phyloP scores from a whole-genome alignment of 495 filamentous ascomycete species.

The Cenococcum geophilum region DNA sequence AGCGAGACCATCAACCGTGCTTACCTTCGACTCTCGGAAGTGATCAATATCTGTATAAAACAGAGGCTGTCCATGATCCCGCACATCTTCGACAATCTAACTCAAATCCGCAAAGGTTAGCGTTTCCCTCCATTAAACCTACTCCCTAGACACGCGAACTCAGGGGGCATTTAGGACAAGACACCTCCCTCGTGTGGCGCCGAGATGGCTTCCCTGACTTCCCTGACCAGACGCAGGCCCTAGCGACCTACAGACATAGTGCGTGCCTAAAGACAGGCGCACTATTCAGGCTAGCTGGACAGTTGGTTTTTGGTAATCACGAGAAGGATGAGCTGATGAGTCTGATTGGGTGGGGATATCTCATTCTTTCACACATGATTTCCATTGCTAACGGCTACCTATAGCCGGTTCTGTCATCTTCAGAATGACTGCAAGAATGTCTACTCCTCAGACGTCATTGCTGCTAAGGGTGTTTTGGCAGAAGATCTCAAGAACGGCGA shows the following conservation, averaged over 20 bases:
- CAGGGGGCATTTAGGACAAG: no score
- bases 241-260: conserved; percentile 10
- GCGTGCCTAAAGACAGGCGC: conserved; percentile 16
- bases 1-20: conserved; percentile 36
- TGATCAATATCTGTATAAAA: conserved; percentile 23
- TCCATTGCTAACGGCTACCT: no score
- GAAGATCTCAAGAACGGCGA: conserved; percentile 38
- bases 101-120: conserved; percentile 35
- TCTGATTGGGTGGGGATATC: conserved; percentile 14
- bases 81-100: conserved; percentile 31
- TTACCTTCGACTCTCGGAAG: conserved; percentile 33
- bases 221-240: conserved; percentile 12
- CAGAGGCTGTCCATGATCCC: conserved; percentile 28
- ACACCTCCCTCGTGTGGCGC: conserved; percentile 38
- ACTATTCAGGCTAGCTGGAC: conserved; percentile 18
- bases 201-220: conserved; percentile 33
- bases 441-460: conserved; percentile 35
- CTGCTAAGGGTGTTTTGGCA: conserved; percentile 32
- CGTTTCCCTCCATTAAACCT: no score
- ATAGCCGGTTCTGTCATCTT: conserved; percentile 35
- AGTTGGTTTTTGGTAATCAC: conserved; percentile 7
- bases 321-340: conserved; percentile 15
- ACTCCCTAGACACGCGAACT: no score
- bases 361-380: not conserved
- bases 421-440: conserved; percentile 40